phyloP scores from a whole-genome alignment of 2,329 filamentous ascomycete genomes.

The Diaporthe ampelina region DNA sequence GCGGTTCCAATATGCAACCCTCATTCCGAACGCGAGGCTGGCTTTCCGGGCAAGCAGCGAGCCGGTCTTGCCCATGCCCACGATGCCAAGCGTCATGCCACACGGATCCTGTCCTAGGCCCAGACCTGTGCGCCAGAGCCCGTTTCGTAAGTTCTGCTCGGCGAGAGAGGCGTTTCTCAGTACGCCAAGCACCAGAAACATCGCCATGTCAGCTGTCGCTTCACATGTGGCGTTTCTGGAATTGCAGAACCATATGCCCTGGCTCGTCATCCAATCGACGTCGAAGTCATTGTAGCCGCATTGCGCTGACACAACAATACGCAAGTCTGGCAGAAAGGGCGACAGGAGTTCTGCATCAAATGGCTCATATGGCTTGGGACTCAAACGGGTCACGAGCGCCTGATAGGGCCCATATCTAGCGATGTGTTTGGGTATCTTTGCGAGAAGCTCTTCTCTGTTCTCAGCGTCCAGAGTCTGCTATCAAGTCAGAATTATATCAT shows the following conservation, averaged over 20 bases:
- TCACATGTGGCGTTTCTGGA: slow-evolving; percentile 26
- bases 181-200: slow-evolving; percentile 25
- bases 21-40: slow-evolving; percentile 22
- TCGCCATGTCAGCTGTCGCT: slow-evolving; percentile 33
- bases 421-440: slow-evolving; percentile 4
- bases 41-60: slow-evolving; percentile 51
- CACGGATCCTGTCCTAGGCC: slow-evolving; percentile 66
- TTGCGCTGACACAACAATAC: slow-evolving; percentile 29
- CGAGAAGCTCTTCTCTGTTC: slow-evolving; percentile 16
- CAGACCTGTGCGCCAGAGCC: slow-evolving; percentile 46
- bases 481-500: neutral
- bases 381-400: slow-evolving; percentile 21
- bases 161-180: slow-evolving; percentile 25
- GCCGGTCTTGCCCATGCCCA: slow-evolving; percentile 70
- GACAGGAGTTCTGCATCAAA: slow-evolving; percentile 30
- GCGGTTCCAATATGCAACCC: slow-evolving; percentile 28
- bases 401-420: slow-evolving; percentile 16
- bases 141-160: slow-evolving; percentile 7
- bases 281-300: slow-evolving; percentile 36
- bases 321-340: slow-evolving; percentile 14
- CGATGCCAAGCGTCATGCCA: slow-evolving; percentile 64
- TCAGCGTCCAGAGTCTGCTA: slow-evolving; percentile 23
- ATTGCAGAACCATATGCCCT: slow-evolving; percentile 34
- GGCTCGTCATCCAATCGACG: slow-evolving; percentile 26
- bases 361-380: slow-evolving; percentile 27